Evolutionary conservation across 306 rosid species (phyloP), one percentile per base, ranked within the genome.

Genomic region (Begonia fuchsioides): DNA sequence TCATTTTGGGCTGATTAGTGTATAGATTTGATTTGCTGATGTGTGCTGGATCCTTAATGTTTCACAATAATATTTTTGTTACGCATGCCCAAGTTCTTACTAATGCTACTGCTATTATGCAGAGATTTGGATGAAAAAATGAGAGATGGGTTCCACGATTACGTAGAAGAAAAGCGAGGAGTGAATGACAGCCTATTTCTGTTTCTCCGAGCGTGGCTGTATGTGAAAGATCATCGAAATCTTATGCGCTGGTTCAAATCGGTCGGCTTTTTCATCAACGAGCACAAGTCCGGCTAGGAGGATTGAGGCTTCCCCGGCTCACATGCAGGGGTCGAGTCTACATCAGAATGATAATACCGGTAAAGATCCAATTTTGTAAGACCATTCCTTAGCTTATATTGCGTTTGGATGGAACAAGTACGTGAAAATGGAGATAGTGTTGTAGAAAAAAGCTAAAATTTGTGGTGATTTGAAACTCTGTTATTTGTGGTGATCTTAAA

Each of bases 141-240:
- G 77, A 72, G 82, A 59, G 97, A 90, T 68, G 78, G 81, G 19
- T 70, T 90, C 58, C 90, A 90, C 69, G 69, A 32, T 64, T 90
- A 68, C 76, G 56, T 90, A 49, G 94, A 84, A 55, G 95, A 84
- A 55, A 94, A 84, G 76, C 83, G 97, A 57, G 97, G 93, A 7
- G 56, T 90, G 45, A 80, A 76, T 13, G 93, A 84, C 57, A 62
- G 61, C 51, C 97, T 84, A 63, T 88, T 88, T 51, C 82, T 72
- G 39, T 88, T 84, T 72, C 97, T 88, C 64, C 95, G 69, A 62
- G 95, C 95, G 13, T 88, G 97, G 97, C 79, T 84, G 12, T 88
- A 84, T 62, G 97, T 88, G 44, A 90, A 81, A 76, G 92, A 90
- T 18, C 93, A 81, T 60, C 73, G 97, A 56, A 79, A 75, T 72